A percentile compares a stretch with the other conserved stretches of the same genome.
phyloP scores from a whole-genome alignment of 768 basidiomycete species.

The Psilocybe tampanensis region DNA sequence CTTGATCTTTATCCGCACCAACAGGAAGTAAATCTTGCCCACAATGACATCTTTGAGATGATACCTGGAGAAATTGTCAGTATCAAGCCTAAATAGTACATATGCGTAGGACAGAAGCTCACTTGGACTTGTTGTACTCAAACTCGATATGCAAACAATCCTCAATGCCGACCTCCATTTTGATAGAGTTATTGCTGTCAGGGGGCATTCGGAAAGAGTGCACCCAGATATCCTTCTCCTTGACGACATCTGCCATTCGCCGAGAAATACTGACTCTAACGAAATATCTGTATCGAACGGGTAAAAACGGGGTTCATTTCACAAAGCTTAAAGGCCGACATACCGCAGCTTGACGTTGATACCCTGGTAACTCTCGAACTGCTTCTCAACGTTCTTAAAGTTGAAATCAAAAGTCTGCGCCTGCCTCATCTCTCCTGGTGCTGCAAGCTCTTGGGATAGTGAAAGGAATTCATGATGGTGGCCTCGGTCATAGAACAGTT shows the following conservation, averaged over 20 bases:
- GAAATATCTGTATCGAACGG: conserved; percentile 69
- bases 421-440: conserved; percentile 95
- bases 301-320: conserved; percentile 1
- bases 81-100: not conserved
- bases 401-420: conserved; percentile 96
- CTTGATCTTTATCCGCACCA: conserved; percentile 99
- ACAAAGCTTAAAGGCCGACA: conserved; percentile 25
- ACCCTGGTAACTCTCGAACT: conserved; percentile 96
- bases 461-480: conserved; percentile 99
- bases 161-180: conserved; percentile 99
- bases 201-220: conserved; percentile 99
- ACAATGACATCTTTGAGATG: conserved; percentile 99
- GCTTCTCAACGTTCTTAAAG: conserved; percentile 99
- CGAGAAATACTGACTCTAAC: conserved; percentile 89
- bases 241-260: conserved; percentile 89
- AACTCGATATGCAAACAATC: conserved; percentile 99
- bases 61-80: conserved; percentile 59
- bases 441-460: conserved; percentile 90
- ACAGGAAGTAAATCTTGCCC: conserved; percentile 98
- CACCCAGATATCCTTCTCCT: conserved; percentile 96
- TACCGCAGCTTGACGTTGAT: conserved; percentile 98
- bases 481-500: conserved; percentile 95
- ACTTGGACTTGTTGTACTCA: conserved; percentile 99
- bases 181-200: conserved; percentile 96
- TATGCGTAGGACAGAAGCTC: conserved; percentile 31